Conservation (phyloP, 1,139 yeast species). For the Suhomyces anneliseae region DNA sequence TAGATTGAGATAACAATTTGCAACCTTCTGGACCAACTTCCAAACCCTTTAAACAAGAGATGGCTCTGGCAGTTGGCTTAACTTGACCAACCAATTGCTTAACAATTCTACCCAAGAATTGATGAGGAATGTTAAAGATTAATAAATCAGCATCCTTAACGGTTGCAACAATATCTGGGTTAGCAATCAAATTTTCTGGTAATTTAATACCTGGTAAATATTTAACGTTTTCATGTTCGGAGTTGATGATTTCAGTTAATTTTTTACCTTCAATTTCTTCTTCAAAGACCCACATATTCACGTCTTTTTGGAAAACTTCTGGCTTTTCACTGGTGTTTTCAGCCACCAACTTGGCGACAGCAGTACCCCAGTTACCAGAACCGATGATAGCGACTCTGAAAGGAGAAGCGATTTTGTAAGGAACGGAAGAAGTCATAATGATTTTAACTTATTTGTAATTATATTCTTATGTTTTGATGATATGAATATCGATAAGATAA, state of each 20-base stretch:
- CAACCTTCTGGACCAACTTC: conserved; percentile 81
- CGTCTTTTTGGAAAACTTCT: conserved; percentile 62
- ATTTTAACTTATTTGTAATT: background rate
- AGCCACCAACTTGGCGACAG: conserved; percentile 90
- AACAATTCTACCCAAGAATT: conserved; percentile 75
- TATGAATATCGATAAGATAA: background rate
- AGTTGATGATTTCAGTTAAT: conserved; percentile 84
- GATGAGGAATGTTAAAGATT: conserved; percentile 93
- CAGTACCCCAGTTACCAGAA: conserved; percentile 92
- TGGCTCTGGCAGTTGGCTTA: conserved; percentile 69
- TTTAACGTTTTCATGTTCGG: conserved; percentile 84
- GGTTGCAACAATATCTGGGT: conserved; percentile 74
- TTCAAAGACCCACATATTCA: conserved; percentile 94
- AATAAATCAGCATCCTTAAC: conserved; percentile 78
- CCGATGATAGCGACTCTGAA: conserved; percentile 66
- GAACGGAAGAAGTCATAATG: conserved; percentile 32
- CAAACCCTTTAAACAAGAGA: conserved; percentile 91
- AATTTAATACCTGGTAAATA: conserved; percentile 79
- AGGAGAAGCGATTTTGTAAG: conserved; percentile 39
- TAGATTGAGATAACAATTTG: conserved; percentile 71
- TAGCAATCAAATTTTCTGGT: conserved; percentile 80
- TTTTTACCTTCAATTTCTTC: conserved; percentile 71
- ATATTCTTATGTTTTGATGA: background rate
- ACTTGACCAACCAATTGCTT: conserved; percentile 75
- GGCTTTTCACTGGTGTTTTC: conserved; percentile 77